phyloP scores from a whole-genome alignment of 305 asterid genomes.

The Withania somnifera region DNA sequence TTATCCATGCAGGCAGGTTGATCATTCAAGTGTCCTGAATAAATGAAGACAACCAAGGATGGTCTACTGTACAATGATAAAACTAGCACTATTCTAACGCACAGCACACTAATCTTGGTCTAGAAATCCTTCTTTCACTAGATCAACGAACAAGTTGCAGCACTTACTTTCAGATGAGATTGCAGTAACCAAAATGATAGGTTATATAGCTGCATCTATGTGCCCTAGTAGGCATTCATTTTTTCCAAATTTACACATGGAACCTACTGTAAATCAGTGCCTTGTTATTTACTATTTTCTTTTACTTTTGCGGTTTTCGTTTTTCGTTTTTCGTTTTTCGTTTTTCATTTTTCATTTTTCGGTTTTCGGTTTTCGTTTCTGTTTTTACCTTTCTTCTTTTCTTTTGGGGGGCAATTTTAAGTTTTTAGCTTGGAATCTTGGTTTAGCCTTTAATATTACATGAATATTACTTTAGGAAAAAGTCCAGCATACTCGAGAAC shows the following conservation, averaged over 20 bases:
- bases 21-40: not conserved
- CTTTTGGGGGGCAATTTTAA: not conserved
- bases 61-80: not conserved
- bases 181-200: not conserved
- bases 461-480: not conserved
- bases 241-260: not conserved
- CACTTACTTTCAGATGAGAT: not conserved
- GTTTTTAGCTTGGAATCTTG: not conserved
- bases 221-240: not conserved
- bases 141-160: not conserved
- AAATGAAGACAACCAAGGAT: not conserved
- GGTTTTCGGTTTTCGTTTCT: too few relatives aligned
- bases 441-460: not conserved
- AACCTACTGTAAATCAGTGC: not conserved
- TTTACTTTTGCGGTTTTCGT: not conserved
- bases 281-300: not conserved
- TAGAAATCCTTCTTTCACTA: not conserved
- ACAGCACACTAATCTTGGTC: not conserved
- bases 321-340: too few relatives aligned
- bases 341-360: not conserved
- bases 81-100: not conserved
- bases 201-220: not conserved
- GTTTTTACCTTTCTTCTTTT: not conserved
- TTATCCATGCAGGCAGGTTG: not conserved
- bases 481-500: not conserved